Evolutionary conservation across 768 basidiomycete species (phyloP).

Genomic region (Lentinula edodes): DNA sequence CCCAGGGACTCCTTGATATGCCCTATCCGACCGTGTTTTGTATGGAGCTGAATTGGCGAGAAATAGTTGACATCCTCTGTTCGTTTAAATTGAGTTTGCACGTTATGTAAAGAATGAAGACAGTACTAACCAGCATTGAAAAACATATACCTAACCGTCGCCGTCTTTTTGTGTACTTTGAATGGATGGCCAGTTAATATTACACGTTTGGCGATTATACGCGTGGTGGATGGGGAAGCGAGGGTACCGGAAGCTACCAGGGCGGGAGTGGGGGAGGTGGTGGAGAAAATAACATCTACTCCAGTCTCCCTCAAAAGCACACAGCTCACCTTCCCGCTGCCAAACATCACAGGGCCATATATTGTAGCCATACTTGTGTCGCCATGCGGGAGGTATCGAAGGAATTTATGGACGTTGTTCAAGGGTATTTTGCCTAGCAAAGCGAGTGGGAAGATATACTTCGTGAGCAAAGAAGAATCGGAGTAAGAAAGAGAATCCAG

Average conservation of each 20-base stretch:
- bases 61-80: conserved; percentile 69
- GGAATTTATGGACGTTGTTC: conserved; percentile 98
- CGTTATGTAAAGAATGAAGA: neutral
- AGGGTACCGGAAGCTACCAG: conserved; percentile 90
- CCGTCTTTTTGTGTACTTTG: conserved; percentile 95
- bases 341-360: conserved; percentile 82
- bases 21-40: conserved; percentile 84
- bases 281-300: neutral
- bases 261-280: conserved; percentile 48
- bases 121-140: conserved; percentile 70
- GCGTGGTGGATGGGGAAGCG: conserved; percentile 83
- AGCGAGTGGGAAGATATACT: neutral
- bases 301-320: conserved; percentile 67
- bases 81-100: conserved; percentile 41
- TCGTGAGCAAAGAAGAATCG: neutral
- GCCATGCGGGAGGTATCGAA: conserved; percentile 84
- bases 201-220: conserved; percentile 90
- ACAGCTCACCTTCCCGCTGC: conserved; percentile 68
- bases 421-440: conserved; percentile 19
- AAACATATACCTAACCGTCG: conserved; percentile 98
- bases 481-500: neutral
- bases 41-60: conserved; percentile 89
- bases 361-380: conserved; percentile 77
- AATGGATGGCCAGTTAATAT: conserved; percentile 94
- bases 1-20: conserved; percentile 91